Evolutionary conservation across 2,329 filamentous ascomycete genomes (phyloP).

Genomic region (Scytalidium lignicola): DNA sequence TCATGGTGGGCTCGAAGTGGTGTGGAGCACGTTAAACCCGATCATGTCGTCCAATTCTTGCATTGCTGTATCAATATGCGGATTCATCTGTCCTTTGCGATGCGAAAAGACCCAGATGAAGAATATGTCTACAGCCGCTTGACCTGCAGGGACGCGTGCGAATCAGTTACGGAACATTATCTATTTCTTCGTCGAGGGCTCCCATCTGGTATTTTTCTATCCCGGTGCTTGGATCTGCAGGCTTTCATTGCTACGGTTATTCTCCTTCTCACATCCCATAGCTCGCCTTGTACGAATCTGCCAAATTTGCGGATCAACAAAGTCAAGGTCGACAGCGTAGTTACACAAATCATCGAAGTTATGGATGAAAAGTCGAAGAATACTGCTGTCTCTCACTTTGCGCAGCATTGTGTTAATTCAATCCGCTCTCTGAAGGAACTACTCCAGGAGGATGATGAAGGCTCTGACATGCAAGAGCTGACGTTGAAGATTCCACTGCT

Average conservation of each 20-base stretch:
- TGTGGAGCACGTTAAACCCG: constrained; percentile 5
- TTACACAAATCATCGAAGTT: constrained; percentile 9
- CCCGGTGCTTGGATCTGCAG: constrained; percentile 11
- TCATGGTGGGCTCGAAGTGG: constrained; percentile 12
- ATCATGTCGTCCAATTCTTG: constrained; percentile 11
- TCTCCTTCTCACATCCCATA: constrained; percentile 11
- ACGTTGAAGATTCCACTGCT: constrained; percentile 13
- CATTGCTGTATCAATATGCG: constrained; percentile 12
- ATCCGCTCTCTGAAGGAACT: constrained; percentile 10
- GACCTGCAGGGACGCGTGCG: constrained; percentile 12
- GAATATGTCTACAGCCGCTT: constrained; percentile 11
- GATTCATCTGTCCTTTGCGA: constrained; percentile 10
- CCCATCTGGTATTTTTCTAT: constrained; percentile 9
- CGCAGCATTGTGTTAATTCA: constrained; percentile 3
- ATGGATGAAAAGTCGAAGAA: constrained; percentile 10
- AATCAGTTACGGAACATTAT: constrained; percentile 9
- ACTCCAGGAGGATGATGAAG: constrained; percentile 8
- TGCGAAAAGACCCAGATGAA: constrained; percentile 7
- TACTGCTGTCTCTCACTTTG: constrained; percentile 4
- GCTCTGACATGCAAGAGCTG: constrained; percentile 5
- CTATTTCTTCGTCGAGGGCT: constrained; percentile 8
- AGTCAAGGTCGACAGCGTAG: constrained; percentile 3
- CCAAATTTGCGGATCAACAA: constrained; percentile 4
- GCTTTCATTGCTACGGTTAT: constrained; percentile 13
- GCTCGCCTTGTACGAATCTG: constrained; percentile 2